phyloP scores from a whole-genome alignment of 2,329 filamentous ascomycete genomes.

The Paracoccidioides lutzii region DNA sequence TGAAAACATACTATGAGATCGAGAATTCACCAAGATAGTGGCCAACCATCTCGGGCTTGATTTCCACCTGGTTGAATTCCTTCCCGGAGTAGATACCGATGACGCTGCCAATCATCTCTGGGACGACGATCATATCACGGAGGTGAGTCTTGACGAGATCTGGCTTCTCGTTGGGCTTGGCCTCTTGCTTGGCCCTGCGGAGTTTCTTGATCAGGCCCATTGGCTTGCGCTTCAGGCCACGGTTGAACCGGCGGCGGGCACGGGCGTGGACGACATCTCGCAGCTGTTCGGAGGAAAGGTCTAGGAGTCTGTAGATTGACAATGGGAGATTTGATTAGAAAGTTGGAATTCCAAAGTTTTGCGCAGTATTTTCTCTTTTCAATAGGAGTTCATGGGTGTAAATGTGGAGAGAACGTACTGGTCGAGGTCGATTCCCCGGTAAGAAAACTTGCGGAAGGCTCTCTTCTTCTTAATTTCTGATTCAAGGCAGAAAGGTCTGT shows the following conservation, averaged over 20 bases:
- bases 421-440: constrained; percentile 98
- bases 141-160: constrained; percentile 99
- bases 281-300: constrained; percentile 96
- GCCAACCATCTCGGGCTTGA: constrained; percentile 99
- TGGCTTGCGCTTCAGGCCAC: constrained; percentile 98
- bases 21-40: constrained; percentile 99
- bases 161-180: constrained; percentile 99
- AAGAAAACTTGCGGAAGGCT: constrained; percentile 99
- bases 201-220: constrained; percentile 99
- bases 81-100: constrained; percentile 99
- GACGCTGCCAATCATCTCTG: constrained; percentile 98
- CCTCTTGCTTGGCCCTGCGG: constrained; percentile 98
- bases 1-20: constrained; percentile 87
- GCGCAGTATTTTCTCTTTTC: constrained; percentile 9
- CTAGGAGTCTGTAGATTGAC: constrained; percentile 65
- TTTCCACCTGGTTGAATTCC: constrained; percentile 99
- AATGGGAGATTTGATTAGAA: constrained; percentile 10
- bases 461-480: constrained; percentile 98
- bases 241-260: constrained; percentile 98
- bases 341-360: constrained; percentile 15
- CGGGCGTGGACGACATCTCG: constrained; percentile 99
- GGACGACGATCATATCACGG: constrained; percentile 99
- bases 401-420: constrained; percentile 54
- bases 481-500: constrained; percentile 21
- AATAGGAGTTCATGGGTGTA: constrained; percentile 2